Percentiles rank a stretch among this genome's conserved stretches.
These are phyloP conservation scores for Megacollybia platyphylla DNA, from an alignment of 1,284 basidiomycete genomes.

Conservation along the genomic window DNA sequence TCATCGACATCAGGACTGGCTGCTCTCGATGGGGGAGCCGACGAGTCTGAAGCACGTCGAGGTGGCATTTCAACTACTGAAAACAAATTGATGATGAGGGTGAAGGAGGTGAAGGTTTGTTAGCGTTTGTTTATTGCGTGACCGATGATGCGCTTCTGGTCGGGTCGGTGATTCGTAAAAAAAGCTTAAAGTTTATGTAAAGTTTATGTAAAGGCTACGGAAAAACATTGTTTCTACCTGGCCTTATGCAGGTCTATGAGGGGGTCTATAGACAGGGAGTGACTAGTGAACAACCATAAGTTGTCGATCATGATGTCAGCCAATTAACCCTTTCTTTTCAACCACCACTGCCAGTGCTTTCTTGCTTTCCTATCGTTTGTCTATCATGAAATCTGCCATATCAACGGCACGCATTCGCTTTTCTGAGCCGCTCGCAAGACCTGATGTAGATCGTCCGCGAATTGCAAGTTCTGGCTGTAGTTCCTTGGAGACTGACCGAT, in stretches of 20 bases:
- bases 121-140: background rate
- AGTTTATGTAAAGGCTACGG: no score
- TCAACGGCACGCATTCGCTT: constrained; percentile 12
- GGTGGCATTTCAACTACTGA: constrained; percentile 24
- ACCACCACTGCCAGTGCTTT: no score
- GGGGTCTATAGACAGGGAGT: no score
- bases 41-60: constrained; percentile 31
- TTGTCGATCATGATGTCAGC: no score
- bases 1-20: constrained; percentile 26
- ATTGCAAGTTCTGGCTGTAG: constrained; percentile 12
- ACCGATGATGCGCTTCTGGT: background rate
- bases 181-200: no score
- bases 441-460: constrained; percentile 15
- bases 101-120: constrained; percentile 1
- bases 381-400: constrained; percentile 3
- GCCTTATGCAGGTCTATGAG: no score
- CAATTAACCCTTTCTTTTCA: no score
- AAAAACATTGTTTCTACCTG: no score
- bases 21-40: constrained; percentile 25
- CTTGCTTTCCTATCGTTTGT: background rate
- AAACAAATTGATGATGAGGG: constrained; percentile 1
- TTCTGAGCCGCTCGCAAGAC: constrained; percentile 13
- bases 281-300: no score
- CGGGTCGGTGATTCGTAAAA: no score
- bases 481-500: background rate